Percentiles rank a stretch among this genome's conserved stretches.
Conservation (phyloP, 2,329 filamentous ascomycete species). For the Alternaria atra region DNA sequence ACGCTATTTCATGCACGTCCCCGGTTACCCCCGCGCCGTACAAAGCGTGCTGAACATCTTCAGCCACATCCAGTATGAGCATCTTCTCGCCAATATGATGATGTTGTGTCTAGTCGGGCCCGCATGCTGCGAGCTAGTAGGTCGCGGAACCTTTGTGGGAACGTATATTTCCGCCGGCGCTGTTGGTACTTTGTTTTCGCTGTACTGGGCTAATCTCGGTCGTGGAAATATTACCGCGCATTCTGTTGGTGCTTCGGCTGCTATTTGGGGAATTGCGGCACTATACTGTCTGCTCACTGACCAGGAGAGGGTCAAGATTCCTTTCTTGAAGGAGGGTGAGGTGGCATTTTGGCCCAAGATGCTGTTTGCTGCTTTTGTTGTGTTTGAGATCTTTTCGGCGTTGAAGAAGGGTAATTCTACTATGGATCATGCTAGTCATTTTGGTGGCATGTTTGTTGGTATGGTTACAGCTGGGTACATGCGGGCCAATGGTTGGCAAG, state of each 20-base stretch:
- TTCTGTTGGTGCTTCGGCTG: constrained; percentile 45
- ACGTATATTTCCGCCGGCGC: constrained; percentile 49
- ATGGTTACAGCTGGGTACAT: constrained; percentile 39
- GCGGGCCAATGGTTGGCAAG: constrained; percentile 35
- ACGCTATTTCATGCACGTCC: constrained; percentile 60
- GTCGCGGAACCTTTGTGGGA: constrained; percentile 46
- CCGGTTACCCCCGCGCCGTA: constrained; percentile 67
- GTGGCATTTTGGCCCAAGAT: constrained; percentile 44
- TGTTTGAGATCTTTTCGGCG: constrained; percentile 35
- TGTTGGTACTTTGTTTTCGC: constrained; percentile 37
- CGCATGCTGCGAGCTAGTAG: constrained; percentile 47
- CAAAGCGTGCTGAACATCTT: constrained; percentile 72
- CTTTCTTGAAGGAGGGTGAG: constrained; percentile 38
- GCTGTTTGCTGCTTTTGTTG: constrained; percentile 39
- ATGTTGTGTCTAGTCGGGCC: constrained; percentile 73
- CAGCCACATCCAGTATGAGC: constrained; percentile 70
- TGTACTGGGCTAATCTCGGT: constrained; percentile 49
- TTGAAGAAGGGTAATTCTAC: constrained; percentile 15
- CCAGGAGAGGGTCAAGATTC: constrained; percentile 42
- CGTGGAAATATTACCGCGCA: constrained; percentile 39
- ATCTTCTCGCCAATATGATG: constrained; percentile 69
- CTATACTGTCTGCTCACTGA: constrained; percentile 46
- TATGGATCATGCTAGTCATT: constrained; percentile 50
- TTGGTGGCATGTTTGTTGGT: constrained; percentile 45
- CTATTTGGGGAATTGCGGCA: constrained; percentile 44